phyloP scores from a whole-genome alignment of 2,329 filamentous ascomycete genomes.

The Neopestalotiopsis sp. region DNA sequence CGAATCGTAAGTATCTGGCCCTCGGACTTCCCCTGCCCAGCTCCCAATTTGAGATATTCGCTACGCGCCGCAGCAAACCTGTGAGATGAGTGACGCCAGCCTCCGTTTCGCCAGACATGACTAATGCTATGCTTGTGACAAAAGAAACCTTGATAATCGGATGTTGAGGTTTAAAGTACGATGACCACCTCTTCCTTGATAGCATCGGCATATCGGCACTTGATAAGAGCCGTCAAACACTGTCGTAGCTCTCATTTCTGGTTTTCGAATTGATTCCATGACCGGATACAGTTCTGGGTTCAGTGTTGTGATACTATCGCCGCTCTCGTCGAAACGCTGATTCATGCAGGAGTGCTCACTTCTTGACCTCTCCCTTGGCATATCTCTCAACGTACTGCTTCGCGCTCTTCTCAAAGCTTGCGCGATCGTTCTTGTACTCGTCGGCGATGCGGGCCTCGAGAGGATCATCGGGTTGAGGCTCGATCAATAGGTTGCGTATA shows the following conservation, averaged over 20 bases:
- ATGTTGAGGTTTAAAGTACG: not conserved
- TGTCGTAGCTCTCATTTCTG: not conserved
- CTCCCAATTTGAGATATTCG: not conserved
- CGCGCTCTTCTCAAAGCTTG: slow-evolving; percentile 76
- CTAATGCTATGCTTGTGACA: not conserved
- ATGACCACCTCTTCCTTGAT: not conserved
- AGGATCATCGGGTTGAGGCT: slow-evolving; percentile 88
- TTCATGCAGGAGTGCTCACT: slow-evolving; percentile 4
- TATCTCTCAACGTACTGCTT: slow-evolving; percentile 76
- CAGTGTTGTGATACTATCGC: not conserved
- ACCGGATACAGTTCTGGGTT: not conserved
- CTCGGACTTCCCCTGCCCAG: not conserved
- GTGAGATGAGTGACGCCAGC: not conserved
- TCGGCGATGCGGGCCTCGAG: slow-evolving; percentile 87
- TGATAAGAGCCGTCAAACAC: not conserved
- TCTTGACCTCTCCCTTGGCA: slow-evolving; percentile 52
- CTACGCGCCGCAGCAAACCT: not conserved
- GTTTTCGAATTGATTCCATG: not conserved
- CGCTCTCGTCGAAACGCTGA: not conserved
- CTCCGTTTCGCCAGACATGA: not conserved
- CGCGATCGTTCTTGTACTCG: slow-evolving; percentile 73
- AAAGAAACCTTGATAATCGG: not conserved
- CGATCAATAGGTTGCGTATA: slow-evolving; percentile 73
- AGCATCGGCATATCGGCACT: not conserved
- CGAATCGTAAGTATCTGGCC: not conserved